Conservation (phyloP, 2,329 filamentous ascomycete species). For the Alternaria sp. region DNA sequence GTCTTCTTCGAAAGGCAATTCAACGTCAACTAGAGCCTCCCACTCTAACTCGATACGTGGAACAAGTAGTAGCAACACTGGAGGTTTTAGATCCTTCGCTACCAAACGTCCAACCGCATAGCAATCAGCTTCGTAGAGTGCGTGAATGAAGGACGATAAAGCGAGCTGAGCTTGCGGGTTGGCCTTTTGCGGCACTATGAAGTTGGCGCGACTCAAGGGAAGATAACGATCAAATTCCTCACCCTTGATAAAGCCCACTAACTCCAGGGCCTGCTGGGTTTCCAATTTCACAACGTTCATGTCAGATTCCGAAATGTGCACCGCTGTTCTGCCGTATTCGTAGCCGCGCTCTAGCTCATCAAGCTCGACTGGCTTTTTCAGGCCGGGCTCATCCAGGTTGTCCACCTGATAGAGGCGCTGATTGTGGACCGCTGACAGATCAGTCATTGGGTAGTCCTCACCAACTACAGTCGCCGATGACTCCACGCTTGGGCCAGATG, state of each 20-base stretch:
- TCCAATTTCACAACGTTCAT: constrained; percentile 88
- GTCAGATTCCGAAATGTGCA: constrained; percentile 87
- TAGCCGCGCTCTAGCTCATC: constrained; percentile 93
- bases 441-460: constrained; percentile 46
- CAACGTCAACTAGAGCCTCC: constrained; percentile 88
- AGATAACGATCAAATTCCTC: constrained; percentile 85
- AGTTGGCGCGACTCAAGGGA: constrained; percentile 80
- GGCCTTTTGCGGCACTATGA: constrained; percentile 77
- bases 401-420: constrained; percentile 82
- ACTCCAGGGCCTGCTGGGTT: constrained; percentile 75
- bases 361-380: constrained; percentile 80
- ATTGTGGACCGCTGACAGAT: constrained; percentile 75
- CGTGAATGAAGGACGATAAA: constrained; percentile 87
- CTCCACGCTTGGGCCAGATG: constrained; percentile 61
- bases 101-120: constrained; percentile 90
- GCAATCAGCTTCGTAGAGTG: constrained; percentile 82
- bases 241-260: constrained; percentile 84
- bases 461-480: constrained; percentile 60
- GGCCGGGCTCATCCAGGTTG: constrained; percentile 76
- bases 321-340: constrained; percentile 89
- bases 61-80: constrained; percentile 77
- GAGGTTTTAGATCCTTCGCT: constrained; percentile 80
- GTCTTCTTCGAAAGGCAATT: constrained; percentile 93
- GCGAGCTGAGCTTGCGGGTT: constrained; percentile 86
- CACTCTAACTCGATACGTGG: constrained; percentile 80